Evolutionary conservation across 202 grass and related monocot species (phyloP).

Genomic region (Setaria viridis): DNA sequence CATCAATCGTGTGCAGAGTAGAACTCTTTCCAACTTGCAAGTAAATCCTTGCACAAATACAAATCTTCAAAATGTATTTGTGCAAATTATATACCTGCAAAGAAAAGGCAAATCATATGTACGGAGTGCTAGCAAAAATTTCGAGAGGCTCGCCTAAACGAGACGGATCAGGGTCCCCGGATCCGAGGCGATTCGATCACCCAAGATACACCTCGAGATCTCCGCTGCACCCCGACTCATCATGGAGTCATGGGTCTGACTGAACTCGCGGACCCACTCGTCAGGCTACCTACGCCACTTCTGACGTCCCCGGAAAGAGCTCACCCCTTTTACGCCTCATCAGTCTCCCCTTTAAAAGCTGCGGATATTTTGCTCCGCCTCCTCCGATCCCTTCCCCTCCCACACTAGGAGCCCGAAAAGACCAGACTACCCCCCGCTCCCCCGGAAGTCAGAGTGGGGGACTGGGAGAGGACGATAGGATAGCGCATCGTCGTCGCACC

Average conservation of each 20-base stretch:
- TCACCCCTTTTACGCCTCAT: background rate
- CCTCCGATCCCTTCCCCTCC: too few species aligned
- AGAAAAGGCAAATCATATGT: too few species aligned
- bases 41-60: too few species aligned
- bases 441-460: background rate
- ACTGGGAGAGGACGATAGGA: background rate
- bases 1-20: too few species aligned
- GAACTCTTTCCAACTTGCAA: too few species aligned
- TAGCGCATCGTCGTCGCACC: background rate
- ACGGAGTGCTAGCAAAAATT: too few species aligned
- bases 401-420: background rate
- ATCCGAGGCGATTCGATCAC: too few species aligned
- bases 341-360: constrained; percentile 8
- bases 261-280: background rate
- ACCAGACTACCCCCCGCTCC: constrained; percentile 27
- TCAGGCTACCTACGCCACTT: background rate
- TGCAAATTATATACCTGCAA: too few species aligned
- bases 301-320: background rate
- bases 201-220: background rate
- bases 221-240: background rate
- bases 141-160: too few species aligned
- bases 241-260: background rate
- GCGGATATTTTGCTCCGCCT: constrained; percentile 43
- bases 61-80: too few species aligned
- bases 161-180: too few species aligned